These are phyloP conservation scores for Cladobotryum mycophilum DNA, from an alignment of 2,329 filamentous ascomycete species.

Conservation along the genomic window DNA sequence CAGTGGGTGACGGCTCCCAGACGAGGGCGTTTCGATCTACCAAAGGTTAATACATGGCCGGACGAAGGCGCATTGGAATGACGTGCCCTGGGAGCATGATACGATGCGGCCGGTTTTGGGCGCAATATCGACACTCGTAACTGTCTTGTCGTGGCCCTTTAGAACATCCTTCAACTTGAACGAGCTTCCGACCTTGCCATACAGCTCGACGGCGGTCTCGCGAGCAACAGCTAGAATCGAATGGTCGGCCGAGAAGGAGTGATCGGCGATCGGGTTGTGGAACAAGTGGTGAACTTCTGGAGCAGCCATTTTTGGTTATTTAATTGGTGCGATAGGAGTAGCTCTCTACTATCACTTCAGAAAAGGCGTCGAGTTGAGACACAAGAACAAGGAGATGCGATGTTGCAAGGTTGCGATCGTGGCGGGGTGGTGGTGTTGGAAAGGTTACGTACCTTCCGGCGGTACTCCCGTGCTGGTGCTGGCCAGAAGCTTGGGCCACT, in stretches of 20 bases:
- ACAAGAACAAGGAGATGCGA: slow-evolving; percentile 13
- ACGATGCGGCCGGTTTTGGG: slow-evolving; percentile 88
- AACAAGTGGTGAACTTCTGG: slow-evolving; percentile 96
- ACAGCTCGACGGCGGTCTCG: slow-evolving; percentile 86
- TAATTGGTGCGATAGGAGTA: slow-evolving; percentile 42
- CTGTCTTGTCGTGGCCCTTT: slow-evolving; percentile 93
- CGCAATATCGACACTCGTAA: slow-evolving; percentile 94
- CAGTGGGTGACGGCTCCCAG: slow-evolving; percentile 87
- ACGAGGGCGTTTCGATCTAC: slow-evolving; percentile 94
- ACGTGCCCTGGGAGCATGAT: slow-evolving; percentile 85
- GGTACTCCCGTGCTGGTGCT: neutral
- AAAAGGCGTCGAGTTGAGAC: slow-evolving; percentile 13
- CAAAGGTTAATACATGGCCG: neutral
- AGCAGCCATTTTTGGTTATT: slow-evolving; percentile 57
- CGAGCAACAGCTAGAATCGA: slow-evolving; percentile 83
- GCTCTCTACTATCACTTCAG: slow-evolving; percentile 90
- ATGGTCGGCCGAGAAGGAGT: slow-evolving; percentile 93
- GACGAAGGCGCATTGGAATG: too few species aligned
- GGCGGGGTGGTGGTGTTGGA: slow-evolving; percentile 16
- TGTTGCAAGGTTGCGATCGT: slow-evolving; percentile 7
- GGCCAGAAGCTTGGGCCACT: slow-evolving; percentile 22
- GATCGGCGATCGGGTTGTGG: slow-evolving; percentile 91
- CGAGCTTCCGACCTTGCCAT: slow-evolving; percentile 62
- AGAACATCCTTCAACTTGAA: slow-evolving; percentile 88
- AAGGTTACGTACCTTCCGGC: slow-evolving; percentile 9